A percentile compares a stretch with the other conserved stretches of the same genome.
Evolutionary conservation across 2,329 filamentous ascomycete genomes (phyloP).

Genomic region (Verticillium albo-atrum): DNA sequence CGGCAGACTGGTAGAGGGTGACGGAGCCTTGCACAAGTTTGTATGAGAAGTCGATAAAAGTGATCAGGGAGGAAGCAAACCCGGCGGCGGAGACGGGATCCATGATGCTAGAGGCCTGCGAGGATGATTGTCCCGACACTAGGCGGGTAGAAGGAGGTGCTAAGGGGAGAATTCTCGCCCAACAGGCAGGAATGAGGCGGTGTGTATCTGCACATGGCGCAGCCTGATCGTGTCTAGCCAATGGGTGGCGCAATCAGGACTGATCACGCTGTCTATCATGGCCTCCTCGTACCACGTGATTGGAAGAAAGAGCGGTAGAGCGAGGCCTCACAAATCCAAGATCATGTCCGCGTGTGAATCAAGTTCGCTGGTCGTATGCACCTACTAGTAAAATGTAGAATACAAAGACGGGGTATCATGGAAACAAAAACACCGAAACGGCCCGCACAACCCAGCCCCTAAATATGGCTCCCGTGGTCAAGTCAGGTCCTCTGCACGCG

Average conservation of each 20-base stretch:
- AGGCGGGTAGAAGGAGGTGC: neutral
- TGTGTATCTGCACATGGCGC: neutral
- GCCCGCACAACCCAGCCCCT: neutral
- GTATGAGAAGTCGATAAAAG: conserved; percentile 1
- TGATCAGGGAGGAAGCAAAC: neutral
- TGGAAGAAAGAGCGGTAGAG: no score
- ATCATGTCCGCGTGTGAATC: no score
- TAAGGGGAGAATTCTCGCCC: neutral
- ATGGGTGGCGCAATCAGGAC: neutral
- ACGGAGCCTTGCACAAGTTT: neutral
- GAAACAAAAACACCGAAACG: neutral
- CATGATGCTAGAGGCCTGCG: neutral
- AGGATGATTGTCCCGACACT: neutral
- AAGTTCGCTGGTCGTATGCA: neutral
- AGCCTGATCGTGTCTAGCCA: neutral
- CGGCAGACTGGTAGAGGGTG: neutral
- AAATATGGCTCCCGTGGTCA: neutral
- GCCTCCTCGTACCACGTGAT: neutral
- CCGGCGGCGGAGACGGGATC: neutral
- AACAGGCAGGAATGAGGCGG: neutral
- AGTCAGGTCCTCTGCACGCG: no score
- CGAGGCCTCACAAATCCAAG: no score
- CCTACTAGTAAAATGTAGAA: neutral
- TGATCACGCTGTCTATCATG: neutral
- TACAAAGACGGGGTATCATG: neutral